A percentile compares a stretch with the other conserved stretches of the same genome.
Conservation (phyloP, 495 filamentous ascomycete genomes). For the Talaromyces ruber region DNA sequence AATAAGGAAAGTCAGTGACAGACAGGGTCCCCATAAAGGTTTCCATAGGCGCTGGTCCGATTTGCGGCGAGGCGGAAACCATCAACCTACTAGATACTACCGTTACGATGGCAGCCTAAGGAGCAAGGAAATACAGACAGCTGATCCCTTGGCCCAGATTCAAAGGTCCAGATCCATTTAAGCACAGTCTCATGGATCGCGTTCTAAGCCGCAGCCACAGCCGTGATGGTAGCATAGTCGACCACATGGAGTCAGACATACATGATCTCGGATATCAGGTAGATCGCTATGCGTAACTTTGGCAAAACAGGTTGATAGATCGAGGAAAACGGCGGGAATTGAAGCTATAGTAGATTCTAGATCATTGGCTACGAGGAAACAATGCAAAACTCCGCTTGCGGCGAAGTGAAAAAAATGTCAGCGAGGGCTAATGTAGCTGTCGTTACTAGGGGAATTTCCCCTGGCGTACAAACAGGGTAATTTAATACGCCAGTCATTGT, state of each 20-base stretch:
- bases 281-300: neutral
- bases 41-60: neutral
- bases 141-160: neutral
- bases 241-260: neutral
- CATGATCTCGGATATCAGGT: neutral
- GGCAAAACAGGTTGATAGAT: neutral
- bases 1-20: neutral
- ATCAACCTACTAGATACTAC: neutral
- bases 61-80: slow-evolving; percentile 2
- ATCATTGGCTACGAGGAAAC: neutral
- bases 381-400: neutral
- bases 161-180: neutral
- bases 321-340: neutral
- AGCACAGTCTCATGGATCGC: neutral
- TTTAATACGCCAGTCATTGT: neutral
- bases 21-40: neutral
- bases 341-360: neutral
- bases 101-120: neutral
- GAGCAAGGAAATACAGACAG: neutral
- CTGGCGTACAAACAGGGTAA: neutral
- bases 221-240: neutral
- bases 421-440: neutral
- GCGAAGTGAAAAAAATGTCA: neutral
- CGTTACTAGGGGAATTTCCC: neutral
- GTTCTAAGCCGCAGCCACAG: neutral